phyloP scores from a whole-genome alignment of 306 rosid species.

The Cucumis hystrix region DNA sequence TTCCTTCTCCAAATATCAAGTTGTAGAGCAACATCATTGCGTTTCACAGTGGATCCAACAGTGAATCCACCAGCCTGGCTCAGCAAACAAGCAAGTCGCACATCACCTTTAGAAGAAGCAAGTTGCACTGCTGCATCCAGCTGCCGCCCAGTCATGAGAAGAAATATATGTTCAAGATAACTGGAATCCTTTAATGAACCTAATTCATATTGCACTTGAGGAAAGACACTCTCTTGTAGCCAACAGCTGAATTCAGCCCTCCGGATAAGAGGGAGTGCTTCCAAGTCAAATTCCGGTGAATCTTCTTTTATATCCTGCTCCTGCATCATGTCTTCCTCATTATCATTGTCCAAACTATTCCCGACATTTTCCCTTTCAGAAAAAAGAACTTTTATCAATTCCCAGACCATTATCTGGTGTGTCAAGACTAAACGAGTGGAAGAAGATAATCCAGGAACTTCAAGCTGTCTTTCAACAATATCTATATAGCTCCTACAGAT shows the following conservation, averaged over 20 bases:
- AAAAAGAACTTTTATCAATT: conserved; percentile 84
- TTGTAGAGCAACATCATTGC: conserved; percentile 63
- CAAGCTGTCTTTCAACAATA: conserved; percentile 62
- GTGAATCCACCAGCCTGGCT: conserved; percentile 90
- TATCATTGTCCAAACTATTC: conserved; percentile 44
- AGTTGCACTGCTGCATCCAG: conserved; percentile 72
- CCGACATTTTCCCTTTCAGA: conserved; percentile 47
- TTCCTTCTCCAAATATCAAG: conserved; percentile 78
- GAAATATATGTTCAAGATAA: conserved; percentile 62
- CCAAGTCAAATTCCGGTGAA: conserved; percentile 50
- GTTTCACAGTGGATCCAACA: conserved; percentile 64
- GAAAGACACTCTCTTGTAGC: conserved; percentile 84
- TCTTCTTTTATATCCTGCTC: conserved; percentile 72
- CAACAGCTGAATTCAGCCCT: conserved; percentile 96
- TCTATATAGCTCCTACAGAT: conserved; percentile 67
- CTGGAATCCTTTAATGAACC: conserved; percentile 57
- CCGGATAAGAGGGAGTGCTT: conserved; percentile 76
- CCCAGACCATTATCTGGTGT: conserved; percentile 93
- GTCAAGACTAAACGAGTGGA: conserved; percentile 45
- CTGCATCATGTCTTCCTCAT: conserved; percentile 93
- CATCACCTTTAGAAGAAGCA: conserved; percentile 80
- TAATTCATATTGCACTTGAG: conserved; percentile 64
- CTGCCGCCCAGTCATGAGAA: conserved; percentile 74
- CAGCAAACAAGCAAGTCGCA: conserved; percentile 81
- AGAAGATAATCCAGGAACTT: conserved; percentile 60